Conservation (phyloP, 805 yeast species). For the Hanseniaspora meyeri region DNA sequence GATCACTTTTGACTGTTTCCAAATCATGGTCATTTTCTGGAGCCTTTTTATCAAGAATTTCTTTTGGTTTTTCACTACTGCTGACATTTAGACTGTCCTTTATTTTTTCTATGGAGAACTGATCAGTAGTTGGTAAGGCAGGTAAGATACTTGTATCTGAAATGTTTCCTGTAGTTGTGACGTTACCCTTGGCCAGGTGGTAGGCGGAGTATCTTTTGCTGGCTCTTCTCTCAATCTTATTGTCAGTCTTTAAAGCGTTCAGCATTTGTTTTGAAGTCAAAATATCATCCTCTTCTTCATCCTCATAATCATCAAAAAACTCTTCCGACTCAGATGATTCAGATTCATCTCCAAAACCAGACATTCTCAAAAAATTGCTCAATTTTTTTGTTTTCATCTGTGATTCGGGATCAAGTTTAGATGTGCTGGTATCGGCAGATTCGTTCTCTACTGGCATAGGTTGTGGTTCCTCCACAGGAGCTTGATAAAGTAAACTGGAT, state of each 20-base stretch:
- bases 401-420: constrained; percentile 11
- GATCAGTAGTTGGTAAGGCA: constrained; percentile 18
- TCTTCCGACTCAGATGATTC: constrained; percentile 49
- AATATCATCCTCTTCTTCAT: constrained; percentile 31
- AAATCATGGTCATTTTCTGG: neutral
- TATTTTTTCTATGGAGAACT: neutral
- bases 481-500: neutral
- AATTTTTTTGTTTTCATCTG: constrained; percentile 10
- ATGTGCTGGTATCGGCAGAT: neutral
- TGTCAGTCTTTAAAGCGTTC: constrained; percentile 66
- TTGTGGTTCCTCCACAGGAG: neutral
- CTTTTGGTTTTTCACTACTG: neutral
- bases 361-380: constrained; percentile 13
- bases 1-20: neutral
- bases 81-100: neutral
- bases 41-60: neutral
- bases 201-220: constrained; percentile 89
- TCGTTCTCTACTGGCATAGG: neutral
- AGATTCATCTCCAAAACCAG: constrained; percentile 3
- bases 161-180: constrained; percentile 36
- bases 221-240: constrained; percentile 79
- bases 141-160: constrained; percentile 22
- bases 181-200: constrained; percentile 53
- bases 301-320: constrained; percentile 25
- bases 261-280: constrained; percentile 34